Conservation (phyloP, 257 asterid species). For the Scutellaria barbata region DNA sequence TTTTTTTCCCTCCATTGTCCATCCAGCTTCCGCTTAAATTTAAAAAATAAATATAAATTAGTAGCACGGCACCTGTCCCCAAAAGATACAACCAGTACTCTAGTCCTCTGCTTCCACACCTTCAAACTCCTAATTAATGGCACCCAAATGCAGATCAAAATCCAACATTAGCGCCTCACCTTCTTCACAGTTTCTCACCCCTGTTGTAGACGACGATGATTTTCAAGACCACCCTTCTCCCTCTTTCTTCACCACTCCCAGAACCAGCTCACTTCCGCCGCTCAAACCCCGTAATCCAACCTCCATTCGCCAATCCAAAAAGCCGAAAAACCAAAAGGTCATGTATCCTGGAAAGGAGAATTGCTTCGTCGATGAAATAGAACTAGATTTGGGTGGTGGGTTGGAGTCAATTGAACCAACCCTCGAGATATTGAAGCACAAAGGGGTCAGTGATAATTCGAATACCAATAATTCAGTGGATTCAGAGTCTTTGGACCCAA, state of each 20-base stretch:
- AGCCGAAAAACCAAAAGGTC: constrained; percentile 37
- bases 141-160: constrained; percentile 43
- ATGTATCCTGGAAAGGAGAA: constrained; percentile 53
- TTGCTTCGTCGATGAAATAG: constrained; percentile 33
- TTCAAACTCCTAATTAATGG: constrained; percentile 43
- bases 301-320: constrained; percentile 36
- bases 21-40: constrained; percentile 26
- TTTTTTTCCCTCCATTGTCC: constrained; percentile 38
- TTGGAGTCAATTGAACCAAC: constrained; percentile 65
- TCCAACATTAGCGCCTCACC: constrained; percentile 25
- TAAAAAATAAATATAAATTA: constrained; percentile 13
- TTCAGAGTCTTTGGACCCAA: constrained; percentile 33
- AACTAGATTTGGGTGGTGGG: constrained; percentile 48
- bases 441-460: constrained; percentile 10
- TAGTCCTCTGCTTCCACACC: not conserved
- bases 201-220: constrained; percentile 57
- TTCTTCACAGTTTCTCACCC: constrained; percentile 40
- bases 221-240: constrained; percentile 61
- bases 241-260: constrained; percentile 39
- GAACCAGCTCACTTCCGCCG: constrained; percentile 46
- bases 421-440: constrained; percentile 43
- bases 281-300: constrained; percentile 40
- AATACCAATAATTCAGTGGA: constrained; percentile 29
- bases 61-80: not conserved
- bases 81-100: not conserved